Evolutionary conservation across 2,329 filamentous ascomycete genomes (phyloP), one percentile per base, ranked within the genome.

Genomic region (Talaromyces sp.): DNA sequence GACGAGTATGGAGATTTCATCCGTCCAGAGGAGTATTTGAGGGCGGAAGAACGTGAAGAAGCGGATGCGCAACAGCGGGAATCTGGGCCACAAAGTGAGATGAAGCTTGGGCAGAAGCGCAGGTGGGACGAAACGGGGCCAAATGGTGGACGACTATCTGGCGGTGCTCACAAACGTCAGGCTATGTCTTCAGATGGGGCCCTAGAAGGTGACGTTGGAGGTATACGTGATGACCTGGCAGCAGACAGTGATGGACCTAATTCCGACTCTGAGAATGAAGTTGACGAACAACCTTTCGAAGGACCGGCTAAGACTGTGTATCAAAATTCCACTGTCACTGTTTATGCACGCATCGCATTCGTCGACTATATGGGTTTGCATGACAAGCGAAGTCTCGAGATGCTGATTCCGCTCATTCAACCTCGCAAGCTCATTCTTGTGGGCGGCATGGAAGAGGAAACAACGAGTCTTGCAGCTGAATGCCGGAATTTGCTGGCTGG

Each of bases 1-100:
- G 95, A 98, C 72, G 93, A 97, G 67, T 99, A 95, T 76, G 95
- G 95, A 63, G 95, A 99, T 67, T 79, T 96, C 16, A 97, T 99
- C 68, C 87, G 92, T 60, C 91, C 93, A 0, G 95, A 98, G 74
- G 95, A 99, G 67, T 99, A 93, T 72, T 83, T 97, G 1, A 86
- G 93, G 63, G 93, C 93, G 0, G 95, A 99, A 72, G 95, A 98
- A 76, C 88, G 92, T 63, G 92, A 96, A 68, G 86, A 88, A 63
- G 82, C 86, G 18, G 88, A 91, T 44, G 86, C 85, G 12, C 85
- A 88, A 58, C 60, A 85, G 62, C 81, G 81, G 39, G 80, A 83
- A 37, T 70, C 77, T 16, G 80, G 80, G 14, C 82, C 83, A 63
- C 81, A 82, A 31, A 77, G 78, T 35, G 82, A 88, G 66, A 85